These are phyloP conservation scores for Fusarium torreyae DNA, from an alignment of 2,329 filamentous ascomycete species.

Conservation along the genomic window DNA sequence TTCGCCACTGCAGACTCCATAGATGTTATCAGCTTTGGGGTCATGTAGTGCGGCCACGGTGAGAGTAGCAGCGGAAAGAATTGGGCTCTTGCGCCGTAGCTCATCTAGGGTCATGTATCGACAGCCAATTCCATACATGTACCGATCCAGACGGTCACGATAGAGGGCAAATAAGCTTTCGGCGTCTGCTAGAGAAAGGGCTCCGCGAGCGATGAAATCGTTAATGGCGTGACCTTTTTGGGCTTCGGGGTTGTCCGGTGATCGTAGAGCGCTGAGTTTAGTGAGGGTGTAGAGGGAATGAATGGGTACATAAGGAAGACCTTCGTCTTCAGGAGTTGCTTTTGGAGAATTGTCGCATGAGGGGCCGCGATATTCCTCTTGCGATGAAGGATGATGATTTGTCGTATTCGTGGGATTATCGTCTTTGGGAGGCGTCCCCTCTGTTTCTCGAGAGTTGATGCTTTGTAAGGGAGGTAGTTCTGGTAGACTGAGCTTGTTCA, in stretches of 20 bases:
- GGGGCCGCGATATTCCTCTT: conserved; percentile 44
- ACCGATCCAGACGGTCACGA: conserved; percentile 65
- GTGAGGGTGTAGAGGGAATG: conserved; percentile 59
- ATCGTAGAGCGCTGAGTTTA: conserved; percentile 56
- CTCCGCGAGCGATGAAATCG: conserved; percentile 58
- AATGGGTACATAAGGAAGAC: conserved; percentile 57
- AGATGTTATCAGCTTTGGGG: conserved; percentile 65
- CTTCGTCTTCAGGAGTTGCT: conserved; percentile 53
- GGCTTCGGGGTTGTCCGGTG: conserved; percentile 50
- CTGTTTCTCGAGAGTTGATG: conserved; percentile 40
- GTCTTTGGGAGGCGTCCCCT: conserved; percentile 46
- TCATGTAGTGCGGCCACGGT: conserved; percentile 73
- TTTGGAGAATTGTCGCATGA: conserved; percentile 52
- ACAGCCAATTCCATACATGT: conserved; percentile 68
- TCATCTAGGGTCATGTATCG: conserved; percentile 65
- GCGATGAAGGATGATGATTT: conserved; percentile 26
- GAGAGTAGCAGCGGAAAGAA: conserved; percentile 70
- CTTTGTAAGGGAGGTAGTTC: conserved; percentile 45
- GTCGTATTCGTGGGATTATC: conserved; percentile 25
- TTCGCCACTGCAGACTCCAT: conserved; percentile 69
- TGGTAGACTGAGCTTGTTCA: conserved; percentile 46
- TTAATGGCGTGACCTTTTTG: conserved; percentile 46
- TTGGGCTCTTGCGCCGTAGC: conserved; percentile 68
- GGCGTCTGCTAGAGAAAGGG: conserved; percentile 63
- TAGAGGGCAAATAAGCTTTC: conserved; percentile 67